These are phyloP conservation scores for Sphagnurus paluster DNA, from an alignment of 1,284 basidiomycete species.

Conservation along the genomic window DNA sequence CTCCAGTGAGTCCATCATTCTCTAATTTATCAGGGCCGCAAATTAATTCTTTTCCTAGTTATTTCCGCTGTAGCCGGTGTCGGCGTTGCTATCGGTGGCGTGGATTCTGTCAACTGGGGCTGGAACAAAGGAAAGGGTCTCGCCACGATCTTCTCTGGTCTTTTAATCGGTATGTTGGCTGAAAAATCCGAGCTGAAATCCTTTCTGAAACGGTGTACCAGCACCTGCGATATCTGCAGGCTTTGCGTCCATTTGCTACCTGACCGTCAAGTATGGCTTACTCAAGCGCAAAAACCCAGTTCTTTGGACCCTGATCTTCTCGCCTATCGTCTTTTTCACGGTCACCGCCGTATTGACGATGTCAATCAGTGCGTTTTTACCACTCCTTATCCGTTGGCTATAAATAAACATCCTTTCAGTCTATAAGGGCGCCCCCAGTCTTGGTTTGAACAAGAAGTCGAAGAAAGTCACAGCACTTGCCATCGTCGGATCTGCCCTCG, in stretches of 20 bases:
- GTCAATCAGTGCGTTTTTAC: slow-evolving; percentile 20
- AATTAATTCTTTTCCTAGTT: slow-evolving; percentile 11
- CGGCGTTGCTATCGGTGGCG: slow-evolving; percentile 28
- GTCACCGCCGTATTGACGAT: slow-evolving; percentile 25
- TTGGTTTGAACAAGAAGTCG: slow-evolving; percentile 21
- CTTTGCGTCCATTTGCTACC: slow-evolving; percentile 25
- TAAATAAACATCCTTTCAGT: slow-evolving; percentile 15
- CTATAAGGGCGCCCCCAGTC: slow-evolving; percentile 27
- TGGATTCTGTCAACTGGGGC: slow-evolving; percentile 27
- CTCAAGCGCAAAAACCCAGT: slow-evolving; percentile 24
- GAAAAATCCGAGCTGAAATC: not conserved
- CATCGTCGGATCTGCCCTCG: slow-evolving; percentile 23
- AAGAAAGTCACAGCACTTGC: slow-evolving; percentile 19
- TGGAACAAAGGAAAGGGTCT: slow-evolving; percentile 31
- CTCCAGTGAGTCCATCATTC: slow-evolving; percentile 17
- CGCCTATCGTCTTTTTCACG: slow-evolving; percentile 28
- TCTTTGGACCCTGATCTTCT: slow-evolving; percentile 21
- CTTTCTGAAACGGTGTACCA: slow-evolving; percentile 4
- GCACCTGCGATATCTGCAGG: slow-evolving; percentile 26
- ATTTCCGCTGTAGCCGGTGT: slow-evolving; percentile 28
- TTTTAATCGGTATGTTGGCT: slow-evolving; percentile 20
- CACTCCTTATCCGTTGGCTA: not conserved
- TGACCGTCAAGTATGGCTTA: slow-evolving; percentile 26
- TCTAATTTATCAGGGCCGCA: not conserved
- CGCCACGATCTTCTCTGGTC: slow-evolving; percentile 28